Evolutionary conservation across 768 basidiomycete species (phyloP), one percentile per base, ranked within the genome.

Genomic region (Chalciporus piperatus): DNA sequence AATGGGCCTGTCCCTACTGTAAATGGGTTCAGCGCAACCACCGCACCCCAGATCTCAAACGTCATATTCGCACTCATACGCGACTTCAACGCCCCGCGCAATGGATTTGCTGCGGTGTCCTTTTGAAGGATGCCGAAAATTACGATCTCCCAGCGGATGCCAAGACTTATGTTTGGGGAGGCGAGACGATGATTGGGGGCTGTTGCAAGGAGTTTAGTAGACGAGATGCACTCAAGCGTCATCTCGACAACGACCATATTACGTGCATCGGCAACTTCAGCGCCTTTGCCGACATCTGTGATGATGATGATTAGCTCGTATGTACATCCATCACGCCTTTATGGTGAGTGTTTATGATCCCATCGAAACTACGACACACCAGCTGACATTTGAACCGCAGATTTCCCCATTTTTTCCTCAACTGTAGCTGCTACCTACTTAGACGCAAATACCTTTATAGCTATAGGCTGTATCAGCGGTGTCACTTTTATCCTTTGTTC

Each of bases 21-120:
- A 65, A 64, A 41, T 78, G 74, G 73, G 66, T 72, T 28, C 79
- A 79, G 57, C 62, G 55, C 33, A 81, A 79, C 66, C 68, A 70
- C 37, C 79, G 83, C 22, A 61, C 76, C 27, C 81, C 82, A 10
- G 84, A 85, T 59, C 78, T 80, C 61, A 76, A 76, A 62, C 77
- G 84, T 20, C 84, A 85, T 61, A 61, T 84, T 39, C 71, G 66
- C 40, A 82, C 82, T 2, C 83, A 84, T 44, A 71, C 70, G 28
- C 72, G 70, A 45, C 62, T 62, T 41, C 52, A 59, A 40, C 65
- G 70, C 8, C 70, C 70, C 23, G 66, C 70, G 6, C 70, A 65
- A 38, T 74, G 71, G 70, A 62, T 74, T 11, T 73, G 72, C 50
- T 72, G 69, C n/a, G 72, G 72, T 11, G 54, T 73, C 6, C 61